Conservation (phyloP, 371 early-diverging fungal genomes). For the Dipsacomyces acuminosporus region DNA sequence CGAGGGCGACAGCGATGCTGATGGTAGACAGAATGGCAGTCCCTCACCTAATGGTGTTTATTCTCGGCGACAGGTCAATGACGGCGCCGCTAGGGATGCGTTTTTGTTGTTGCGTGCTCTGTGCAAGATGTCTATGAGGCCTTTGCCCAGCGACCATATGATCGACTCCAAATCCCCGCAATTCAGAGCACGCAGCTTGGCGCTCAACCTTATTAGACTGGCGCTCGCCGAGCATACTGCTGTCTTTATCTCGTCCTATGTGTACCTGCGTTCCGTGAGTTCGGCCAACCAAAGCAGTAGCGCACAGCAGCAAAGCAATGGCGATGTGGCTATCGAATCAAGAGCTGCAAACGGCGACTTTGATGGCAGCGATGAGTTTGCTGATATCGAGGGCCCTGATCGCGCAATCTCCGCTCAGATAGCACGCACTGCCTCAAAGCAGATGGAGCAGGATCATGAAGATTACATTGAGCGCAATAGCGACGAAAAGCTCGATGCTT, state of each 20-base stretch:
- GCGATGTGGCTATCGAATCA: not conserved
- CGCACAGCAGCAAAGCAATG: not conserved
- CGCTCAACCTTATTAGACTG: conserved; percentile 57
- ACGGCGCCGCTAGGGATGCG: conserved; percentile 57
- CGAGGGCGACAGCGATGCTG: not conserved
- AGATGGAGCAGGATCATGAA: conserved; percentile 27
- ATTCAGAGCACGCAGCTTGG: conserved; percentile 60
- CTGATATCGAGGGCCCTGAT: conserved; percentile 29
- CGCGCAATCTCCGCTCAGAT: conserved; percentile 26
- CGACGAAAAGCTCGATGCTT: not conserved
- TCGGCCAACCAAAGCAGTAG: conserved; percentile 36
- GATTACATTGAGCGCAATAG: no score
- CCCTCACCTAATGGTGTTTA: no score
- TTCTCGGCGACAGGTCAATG: conserved; percentile 3
- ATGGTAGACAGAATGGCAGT: no score
- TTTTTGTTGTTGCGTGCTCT: conserved; percentile 87
- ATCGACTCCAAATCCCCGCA: conserved; percentile 38
- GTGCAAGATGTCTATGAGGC: conserved; percentile 86
- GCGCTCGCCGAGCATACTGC: conserved; percentile 50
- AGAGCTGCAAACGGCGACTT: no score
- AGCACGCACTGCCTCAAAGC: conserved; percentile 32
- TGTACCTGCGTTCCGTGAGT: conserved; percentile 54
- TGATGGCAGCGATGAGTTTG: conserved; percentile 30
- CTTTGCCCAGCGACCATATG: conserved; percentile 46
- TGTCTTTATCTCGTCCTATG: conserved; percentile 46